A percentile compares a stretch with the other conserved stretches of the same genome.
phyloP scores from a whole-genome alignment of 352 stramenopile genomes.

The Blastocystis sp. region DNA sequence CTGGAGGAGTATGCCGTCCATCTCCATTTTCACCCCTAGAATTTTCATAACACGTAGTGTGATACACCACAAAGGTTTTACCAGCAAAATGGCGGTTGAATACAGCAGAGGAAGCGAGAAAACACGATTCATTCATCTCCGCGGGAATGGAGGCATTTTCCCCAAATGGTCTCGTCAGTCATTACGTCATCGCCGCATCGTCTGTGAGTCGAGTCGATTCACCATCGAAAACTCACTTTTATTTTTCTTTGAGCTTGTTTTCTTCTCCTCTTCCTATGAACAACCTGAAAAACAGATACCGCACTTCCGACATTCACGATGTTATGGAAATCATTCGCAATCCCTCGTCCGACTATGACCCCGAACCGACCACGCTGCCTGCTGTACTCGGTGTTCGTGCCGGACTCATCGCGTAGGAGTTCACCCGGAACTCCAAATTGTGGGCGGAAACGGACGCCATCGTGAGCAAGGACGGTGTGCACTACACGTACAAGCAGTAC shows the following conservation, averaged over 20 bases:
- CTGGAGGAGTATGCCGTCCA: too few species aligned
- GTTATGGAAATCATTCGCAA: slow-evolving; percentile 60
- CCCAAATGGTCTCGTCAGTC: too few species aligned
- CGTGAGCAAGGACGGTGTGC: slow-evolving; percentile 54
- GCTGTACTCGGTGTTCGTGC: neutral
- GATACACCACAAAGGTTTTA: too few species aligned
- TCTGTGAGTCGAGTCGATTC: neutral
- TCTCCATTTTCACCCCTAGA: too few species aligned
- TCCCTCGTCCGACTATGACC: slow-evolving; percentile 32
- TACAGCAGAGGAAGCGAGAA: too few species aligned
- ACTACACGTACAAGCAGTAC: slow-evolving; percentile 63
- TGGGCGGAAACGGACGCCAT: slow-evolving; percentile 9
- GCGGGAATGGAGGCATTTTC: too few species aligned
- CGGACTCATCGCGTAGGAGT: slow-evolving; percentile 43
- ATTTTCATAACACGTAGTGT: too few species aligned
- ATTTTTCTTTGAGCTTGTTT: neutral
- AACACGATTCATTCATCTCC: too few species aligned
- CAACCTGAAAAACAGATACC: slow-evolving; percentile 6
- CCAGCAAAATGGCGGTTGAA: too few species aligned
- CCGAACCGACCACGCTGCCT: slow-evolving; percentile 50
- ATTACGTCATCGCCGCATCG: slow-evolving; percentile 46
- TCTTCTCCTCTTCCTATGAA: neutral
- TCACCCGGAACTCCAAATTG: slow-evolving; percentile 39
- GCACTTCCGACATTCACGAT: slow-evolving; percentile 60
- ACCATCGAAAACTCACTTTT: neutral